These are phyloP conservation scores for Agrocybe pediades DNA, from an alignment of 768 basidiomycete species.

Conservation along the genomic window DNA sequence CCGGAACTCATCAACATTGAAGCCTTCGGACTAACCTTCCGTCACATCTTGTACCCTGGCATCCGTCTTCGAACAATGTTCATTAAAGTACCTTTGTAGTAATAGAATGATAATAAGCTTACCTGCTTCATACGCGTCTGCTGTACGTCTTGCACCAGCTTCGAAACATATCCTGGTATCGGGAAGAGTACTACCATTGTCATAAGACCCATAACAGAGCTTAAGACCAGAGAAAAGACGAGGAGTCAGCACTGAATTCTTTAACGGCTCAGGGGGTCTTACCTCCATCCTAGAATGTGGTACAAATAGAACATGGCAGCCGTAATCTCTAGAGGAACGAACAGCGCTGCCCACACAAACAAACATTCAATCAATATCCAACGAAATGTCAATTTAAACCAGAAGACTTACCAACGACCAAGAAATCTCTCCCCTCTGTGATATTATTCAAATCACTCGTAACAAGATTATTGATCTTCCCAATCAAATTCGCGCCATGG, in stretches of 20 bases:
- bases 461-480: constrained; percentile 68
- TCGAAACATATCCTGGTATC: constrained; percentile 56
- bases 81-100: not conserved
- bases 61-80: constrained; percentile 34
- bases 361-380: not conserved
- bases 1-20: not conserved
- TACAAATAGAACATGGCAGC: constrained; percentile 47
- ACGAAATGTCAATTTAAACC: not conserved
- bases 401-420: constrained; percentile 13
- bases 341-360: constrained; percentile 24
- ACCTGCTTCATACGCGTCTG: constrained; percentile 43
- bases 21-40: constrained; percentile 48
- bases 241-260: not conserved
- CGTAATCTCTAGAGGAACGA: constrained; percentile 42
- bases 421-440: constrained; percentile 23
- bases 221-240: not conserved
- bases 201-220: constrained; percentile 44
- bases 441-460: constrained; percentile 34
- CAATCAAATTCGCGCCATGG: constrained; percentile 50
- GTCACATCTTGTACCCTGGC: constrained; percentile 62
- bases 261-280: constrained; percentile 2
- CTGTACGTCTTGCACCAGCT: constrained; percentile 47
- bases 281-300: constrained; percentile 49
- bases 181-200: constrained; percentile 56
- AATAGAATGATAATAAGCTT: not conserved